Conservation (phyloP, 2,329 filamentous ascomycete species). For the Torrubiella hemipterigena region DNA sequence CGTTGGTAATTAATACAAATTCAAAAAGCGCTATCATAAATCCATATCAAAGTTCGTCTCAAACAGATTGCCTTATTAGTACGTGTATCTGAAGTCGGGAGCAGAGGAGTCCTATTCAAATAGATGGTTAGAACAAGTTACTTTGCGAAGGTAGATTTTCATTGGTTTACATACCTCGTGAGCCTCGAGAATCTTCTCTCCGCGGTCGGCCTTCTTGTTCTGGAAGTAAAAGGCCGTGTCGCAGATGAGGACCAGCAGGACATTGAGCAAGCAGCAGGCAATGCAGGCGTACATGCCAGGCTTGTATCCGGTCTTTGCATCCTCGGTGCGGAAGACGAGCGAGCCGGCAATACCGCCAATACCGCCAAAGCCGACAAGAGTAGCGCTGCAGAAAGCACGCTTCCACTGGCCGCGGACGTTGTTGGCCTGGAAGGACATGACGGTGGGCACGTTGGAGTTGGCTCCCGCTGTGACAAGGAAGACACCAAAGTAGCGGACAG, state of each 20-base stretch:
- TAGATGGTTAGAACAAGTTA: background rate
- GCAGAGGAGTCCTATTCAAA: conserved; percentile 2
- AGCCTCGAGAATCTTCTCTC: conserved; percentile 38
- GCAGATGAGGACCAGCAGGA: conserved; percentile 30
- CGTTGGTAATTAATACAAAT: no score
- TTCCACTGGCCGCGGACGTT: conserved; percentile 88
- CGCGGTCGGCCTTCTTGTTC: conserved; percentile 39
- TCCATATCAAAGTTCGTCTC: no score
- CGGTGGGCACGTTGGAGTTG: conserved; percentile 64
- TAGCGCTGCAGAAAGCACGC: conserved; percentile 65
- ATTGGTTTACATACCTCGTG: conserved; percentile 38
- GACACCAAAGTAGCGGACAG: conserved; percentile 59
- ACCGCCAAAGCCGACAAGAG: conserved; percentile 63
- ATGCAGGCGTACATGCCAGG: conserved; percentile 45
- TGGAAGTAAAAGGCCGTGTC: conserved; percentile 27
- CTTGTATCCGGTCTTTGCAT: conserved; percentile 36
- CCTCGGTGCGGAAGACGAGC: conserved; percentile 55
- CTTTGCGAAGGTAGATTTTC: conserved; percentile 6
- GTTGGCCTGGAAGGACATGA: conserved; percentile 74
- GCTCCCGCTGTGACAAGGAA: conserved; percentile 67
- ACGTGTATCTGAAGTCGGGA: conserved; percentile 6
- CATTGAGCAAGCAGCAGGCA: conserved; percentile 31
- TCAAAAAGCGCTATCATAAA: no score
- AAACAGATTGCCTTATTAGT: no score
- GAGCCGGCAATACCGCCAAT: conserved; percentile 68